These are phyloP conservation scores for Blastobotrys persicus DNA, from an alignment of 1,139 yeast genomes.

Conservation along the genomic window DNA sequence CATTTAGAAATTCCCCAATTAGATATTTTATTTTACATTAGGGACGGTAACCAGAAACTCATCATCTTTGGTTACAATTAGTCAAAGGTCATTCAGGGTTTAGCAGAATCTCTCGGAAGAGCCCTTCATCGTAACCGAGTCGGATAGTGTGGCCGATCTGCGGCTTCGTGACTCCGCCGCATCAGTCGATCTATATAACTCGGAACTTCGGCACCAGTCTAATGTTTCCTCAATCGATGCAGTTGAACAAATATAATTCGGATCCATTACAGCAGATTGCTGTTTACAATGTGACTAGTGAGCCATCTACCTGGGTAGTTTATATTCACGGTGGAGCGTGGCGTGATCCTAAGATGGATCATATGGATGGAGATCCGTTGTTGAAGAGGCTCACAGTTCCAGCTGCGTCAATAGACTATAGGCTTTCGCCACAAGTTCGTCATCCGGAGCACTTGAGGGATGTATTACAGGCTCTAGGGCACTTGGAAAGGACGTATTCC, in stretches of 20 bases:
- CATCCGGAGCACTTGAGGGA: conserved; percentile 69
- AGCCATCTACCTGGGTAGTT: conserved; percentile 36
- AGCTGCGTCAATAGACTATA: conserved; percentile 56
- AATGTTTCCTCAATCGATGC: neutral
- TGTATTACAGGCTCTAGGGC: conserved; percentile 46
- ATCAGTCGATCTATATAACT: no score
- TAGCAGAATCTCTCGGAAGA: no score
- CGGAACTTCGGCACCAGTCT: no score
- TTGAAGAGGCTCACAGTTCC: conserved; percentile 26
- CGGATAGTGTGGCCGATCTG: no score
- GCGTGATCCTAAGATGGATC: conserved; percentile 67
- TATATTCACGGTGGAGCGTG: conserved; percentile 90
- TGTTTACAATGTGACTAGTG: neutral
- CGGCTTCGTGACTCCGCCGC: no score
- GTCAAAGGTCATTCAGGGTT: no score
- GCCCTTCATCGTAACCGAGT: no score
- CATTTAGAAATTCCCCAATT: no score
- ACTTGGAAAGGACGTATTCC: conserved; percentile 28
- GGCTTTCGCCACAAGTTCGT: conserved; percentile 59
- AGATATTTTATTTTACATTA: no score
- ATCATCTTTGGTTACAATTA: no score
- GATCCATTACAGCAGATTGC: conserved; percentile 1
- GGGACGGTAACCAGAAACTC: no score
- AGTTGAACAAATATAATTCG: neutral
- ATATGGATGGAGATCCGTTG: conserved; percentile 51